Percentiles rank a stretch among this genome's conserved stretches.
Conservation (phyloP, 2,329 filamentous ascomycete genomes). For the Hypoxylon sp. region DNA sequence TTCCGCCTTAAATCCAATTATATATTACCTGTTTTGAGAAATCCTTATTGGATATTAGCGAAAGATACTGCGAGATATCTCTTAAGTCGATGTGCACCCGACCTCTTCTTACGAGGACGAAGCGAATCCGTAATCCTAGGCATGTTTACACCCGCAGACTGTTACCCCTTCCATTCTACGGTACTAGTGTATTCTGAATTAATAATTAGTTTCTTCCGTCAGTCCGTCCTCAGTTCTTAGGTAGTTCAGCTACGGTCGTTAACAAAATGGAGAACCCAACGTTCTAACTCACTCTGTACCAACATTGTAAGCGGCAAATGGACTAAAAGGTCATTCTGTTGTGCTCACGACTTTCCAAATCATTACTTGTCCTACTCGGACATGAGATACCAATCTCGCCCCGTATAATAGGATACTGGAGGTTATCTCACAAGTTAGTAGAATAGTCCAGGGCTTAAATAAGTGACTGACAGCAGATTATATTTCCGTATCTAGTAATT, state of each 20-base stretch:
- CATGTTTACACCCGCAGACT: neutral
- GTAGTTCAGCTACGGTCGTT: neutral
- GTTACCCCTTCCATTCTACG: constrained; percentile 11
- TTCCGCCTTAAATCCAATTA: neutral
- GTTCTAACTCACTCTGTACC: constrained; percentile 2
- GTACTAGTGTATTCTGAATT: neutral
- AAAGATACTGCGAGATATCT: neutral
- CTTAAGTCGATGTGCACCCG: constrained; percentile 2
- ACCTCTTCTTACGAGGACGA: neutral
- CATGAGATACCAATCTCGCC: too few relatives aligned
- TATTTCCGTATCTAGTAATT: too few relatives aligned
- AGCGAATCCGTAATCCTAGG: constrained; percentile 10
- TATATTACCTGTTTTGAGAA: neutral
- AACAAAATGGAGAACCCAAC: neutral
- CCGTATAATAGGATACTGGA: too few relatives aligned
- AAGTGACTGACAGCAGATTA: too few relatives aligned
- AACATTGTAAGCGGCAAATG: constrained; percentile 13
- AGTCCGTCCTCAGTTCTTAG: constrained; percentile 7
- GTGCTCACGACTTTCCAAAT: neutral
- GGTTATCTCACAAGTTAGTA: too few relatives aligned
- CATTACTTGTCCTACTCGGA: neutral
- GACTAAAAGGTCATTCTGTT: constrained; percentile 8
- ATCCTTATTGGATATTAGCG: neutral
- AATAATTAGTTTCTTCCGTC: constrained; percentile 3
- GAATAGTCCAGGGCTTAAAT: too few relatives aligned